Evolutionary conservation across 2,329 filamentous ascomycete species (phyloP), one percentile per base, ranked within the genome.

Genomic region (Ambrosiella beaveri): DNA sequence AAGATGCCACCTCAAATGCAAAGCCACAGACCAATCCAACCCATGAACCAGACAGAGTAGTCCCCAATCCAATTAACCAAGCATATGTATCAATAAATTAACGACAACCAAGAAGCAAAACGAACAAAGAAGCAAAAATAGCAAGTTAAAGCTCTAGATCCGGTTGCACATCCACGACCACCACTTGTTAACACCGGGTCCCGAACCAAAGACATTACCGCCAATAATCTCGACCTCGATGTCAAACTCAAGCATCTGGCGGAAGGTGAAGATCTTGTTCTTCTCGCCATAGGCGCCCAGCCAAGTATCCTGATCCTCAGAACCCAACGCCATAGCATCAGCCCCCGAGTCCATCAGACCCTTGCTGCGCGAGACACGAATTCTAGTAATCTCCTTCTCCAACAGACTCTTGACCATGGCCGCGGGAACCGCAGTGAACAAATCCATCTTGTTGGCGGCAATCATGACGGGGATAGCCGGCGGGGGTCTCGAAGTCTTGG

Each of bases 381-480:
- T 85, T 54, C 85, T 80, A 35, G 83, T 81, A 61, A 97, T 81
- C 68, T 96, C 91, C 11, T 77, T 74, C 71, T 97, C 90, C 12
- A 98, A 74, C 62, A 79, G 80, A 57, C 76, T 76, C 69, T 80
- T 84, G 60, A 96, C 86, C 38, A 94, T 74, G 5, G 79, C 77
- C 0, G 86, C 80, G 0, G 93, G 93, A 56, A 96, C 73, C 7
- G 91, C 88, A 0, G 93, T 96, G 68, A 98, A 98, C 0, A 98
- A 76, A 68, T 98, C 93, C 67, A 89, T 79, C 76, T 98, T 98
- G 71, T 97, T 98, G 57, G 89, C 90, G 1, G 89, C 90, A 39
- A 98, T 74, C 40, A 98, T 76, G 7, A 98, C 77, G 0, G 86
- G 82, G 7, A 93, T 76, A 19, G 79, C 75, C 19, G 74, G 71